These are phyloP conservation scores for Linanthus parryae DNA, from an alignment of 148 eudicot species.

Conservation along the genomic window DNA sequence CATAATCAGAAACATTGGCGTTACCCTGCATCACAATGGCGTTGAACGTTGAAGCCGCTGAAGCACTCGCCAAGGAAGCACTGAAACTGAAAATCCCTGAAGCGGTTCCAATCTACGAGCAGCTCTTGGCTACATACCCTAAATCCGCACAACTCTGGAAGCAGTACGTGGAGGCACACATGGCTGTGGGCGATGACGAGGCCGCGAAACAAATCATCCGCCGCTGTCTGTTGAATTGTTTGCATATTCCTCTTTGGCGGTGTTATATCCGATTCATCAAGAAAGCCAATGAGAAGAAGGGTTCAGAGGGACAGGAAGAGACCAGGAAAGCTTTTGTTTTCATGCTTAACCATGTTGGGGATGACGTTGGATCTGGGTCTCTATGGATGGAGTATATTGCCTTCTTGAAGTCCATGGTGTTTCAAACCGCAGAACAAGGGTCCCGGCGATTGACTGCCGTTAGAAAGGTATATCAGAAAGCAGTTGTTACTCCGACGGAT, in stretches of 20 bases:
- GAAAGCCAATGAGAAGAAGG: conserved; percentile 90
- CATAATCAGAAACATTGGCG: too few species aligned
- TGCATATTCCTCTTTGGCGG: conserved; percentile 93
- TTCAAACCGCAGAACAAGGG: too few species aligned
- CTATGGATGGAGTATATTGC: conserved; percentile 95
- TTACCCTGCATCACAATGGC: too few species aligned
- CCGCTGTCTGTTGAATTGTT: conserved; percentile 83
- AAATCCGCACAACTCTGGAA: conserved; percentile 97
- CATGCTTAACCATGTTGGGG: conserved; percentile 91
- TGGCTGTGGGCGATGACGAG: conserved; percentile 86
- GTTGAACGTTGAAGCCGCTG: conserved; percentile 86
- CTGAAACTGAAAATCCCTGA: conserved; percentile 67
- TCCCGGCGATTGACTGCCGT: too few species aligned
- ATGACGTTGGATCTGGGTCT: conserved; percentile 88
- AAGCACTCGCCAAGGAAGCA: conserved; percentile 74
- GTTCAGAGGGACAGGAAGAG: conserved; percentile 89
- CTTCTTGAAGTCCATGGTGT: conserved; percentile 74
- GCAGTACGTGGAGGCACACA: conserved; percentile 97
- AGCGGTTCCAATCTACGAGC: conserved; percentile 83
- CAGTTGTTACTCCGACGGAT: too few species aligned
- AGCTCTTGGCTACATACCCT: conserved; percentile 75
- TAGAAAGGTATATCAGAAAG: too few species aligned
- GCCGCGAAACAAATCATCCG: conserved; percentile 87
- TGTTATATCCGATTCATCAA: conserved; percentile 89
- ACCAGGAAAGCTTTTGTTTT: conserved; percentile 96